Conservation (phyloP, 2,329 filamentous ascomycete species). For the Coniella vitis region DNA sequence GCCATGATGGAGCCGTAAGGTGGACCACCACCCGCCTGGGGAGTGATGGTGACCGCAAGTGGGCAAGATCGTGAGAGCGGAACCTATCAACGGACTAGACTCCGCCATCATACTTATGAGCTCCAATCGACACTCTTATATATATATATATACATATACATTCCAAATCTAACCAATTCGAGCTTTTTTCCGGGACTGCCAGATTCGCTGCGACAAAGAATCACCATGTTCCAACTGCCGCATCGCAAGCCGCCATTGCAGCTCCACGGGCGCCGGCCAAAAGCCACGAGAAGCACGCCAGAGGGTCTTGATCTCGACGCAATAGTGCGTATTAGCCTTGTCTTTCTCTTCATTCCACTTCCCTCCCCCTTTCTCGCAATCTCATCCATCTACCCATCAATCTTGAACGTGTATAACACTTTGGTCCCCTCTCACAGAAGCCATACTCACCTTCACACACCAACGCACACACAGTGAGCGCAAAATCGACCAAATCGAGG, state of each 20-base stretch:
- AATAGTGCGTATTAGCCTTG: constrained; percentile 40
- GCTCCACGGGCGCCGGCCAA: constrained; percentile 47
- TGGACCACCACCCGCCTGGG: too few species aligned
- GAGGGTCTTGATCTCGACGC: constrained; percentile 51
- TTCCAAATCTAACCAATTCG: too few species aligned
- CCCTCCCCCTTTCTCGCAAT: background rate
- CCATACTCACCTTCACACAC: too few species aligned
- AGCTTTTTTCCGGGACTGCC: background rate
- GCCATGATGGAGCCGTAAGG: background rate
- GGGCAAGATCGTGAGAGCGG: too few species aligned
- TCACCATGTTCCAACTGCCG: constrained; percentile 52
- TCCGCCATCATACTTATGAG: too few species aligned
- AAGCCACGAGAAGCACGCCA: constrained; percentile 48
- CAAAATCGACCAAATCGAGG: constrained; percentile 45
- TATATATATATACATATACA: too few species aligned
- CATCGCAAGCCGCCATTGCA: constrained; percentile 45
- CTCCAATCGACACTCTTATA: too few species aligned
- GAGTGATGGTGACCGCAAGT: too few species aligned
- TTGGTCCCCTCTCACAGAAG: too few species aligned
- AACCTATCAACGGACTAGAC: too few species aligned
- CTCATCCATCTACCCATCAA: background rate
- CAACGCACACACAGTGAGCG: constrained; percentile 34
- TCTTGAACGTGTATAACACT: too few species aligned
- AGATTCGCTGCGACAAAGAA: constrained; percentile 55
- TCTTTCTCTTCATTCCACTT: constrained; percentile 13